Base-by-base conservation (phyloP, 345 rosid genomes). In the Arabis alpina region DNA sequence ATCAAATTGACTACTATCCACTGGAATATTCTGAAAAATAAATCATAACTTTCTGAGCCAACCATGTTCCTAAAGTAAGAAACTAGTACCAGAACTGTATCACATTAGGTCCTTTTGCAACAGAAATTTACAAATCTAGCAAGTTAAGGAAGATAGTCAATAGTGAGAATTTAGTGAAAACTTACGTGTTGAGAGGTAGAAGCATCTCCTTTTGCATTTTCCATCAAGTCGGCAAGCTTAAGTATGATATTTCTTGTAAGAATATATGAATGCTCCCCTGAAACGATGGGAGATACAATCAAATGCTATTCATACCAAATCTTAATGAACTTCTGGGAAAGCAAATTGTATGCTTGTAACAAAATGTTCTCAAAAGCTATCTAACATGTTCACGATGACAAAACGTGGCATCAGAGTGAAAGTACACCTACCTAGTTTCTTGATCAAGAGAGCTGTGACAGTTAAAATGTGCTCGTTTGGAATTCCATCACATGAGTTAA, bases 181-280 rank as follows among this genome's bases (percentile, higher is more conserved):
- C 97, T 82, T 81, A 93, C 97, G 79, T 84, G 79, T 58, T 66
- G 69, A 62, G 61, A 56, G 15, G 69, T 74, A 58, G 82, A 66
- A 32, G 55, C 15, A 59, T 78, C 87, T 64, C 66, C 77, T 56
- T 41, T 68, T 36, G 80, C 74, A 68, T 48, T 48, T 48, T 76
- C 77, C 87, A 85, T 83, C 66, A 87, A 75, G 54, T 81, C 75
- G 1, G 88, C 96, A 74, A 93, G 94, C 80, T 87, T 85, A 59
- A 83, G 77, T 54, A 89, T 48, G 52, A 87, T 78, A 48, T 61
- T 70, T 76, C 76, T 84, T 87, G 88, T 82, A 73, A 79, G 84
- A 55, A 80, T 60, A 72, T 68, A 73, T 39, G 98, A 91, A 43
- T 64, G 43, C 47, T 72, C 82, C 51, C 97, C 98, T 88, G 77